Conservation (phyloP, 805 yeast species). For the Myxozyma udenii region DNA sequence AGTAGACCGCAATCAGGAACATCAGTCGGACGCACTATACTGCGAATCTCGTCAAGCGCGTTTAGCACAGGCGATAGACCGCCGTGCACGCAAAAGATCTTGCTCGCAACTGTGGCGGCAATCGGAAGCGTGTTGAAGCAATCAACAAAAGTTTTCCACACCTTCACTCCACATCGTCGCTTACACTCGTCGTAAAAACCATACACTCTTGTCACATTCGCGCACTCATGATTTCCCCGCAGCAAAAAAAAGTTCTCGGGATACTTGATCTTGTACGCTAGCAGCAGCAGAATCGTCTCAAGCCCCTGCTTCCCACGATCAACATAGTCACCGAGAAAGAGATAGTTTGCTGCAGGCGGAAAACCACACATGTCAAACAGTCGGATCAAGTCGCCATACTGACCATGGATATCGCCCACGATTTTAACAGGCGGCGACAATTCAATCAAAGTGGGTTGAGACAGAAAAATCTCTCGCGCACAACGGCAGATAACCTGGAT, state of each 20-base stretch:
- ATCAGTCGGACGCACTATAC: conserved; percentile 76
- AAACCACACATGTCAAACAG: conserved; percentile 94
- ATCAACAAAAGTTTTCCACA: conserved; percentile 92
- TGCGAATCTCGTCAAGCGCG: conserved; percentile 69
- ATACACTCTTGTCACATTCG: conserved; percentile 92
- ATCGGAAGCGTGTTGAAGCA: conserved; percentile 93
- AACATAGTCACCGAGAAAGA: conserved; percentile 94
- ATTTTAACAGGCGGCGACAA: conserved; percentile 81
- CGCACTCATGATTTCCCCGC: conserved; percentile 97
- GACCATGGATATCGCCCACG: conserved; percentile 96
- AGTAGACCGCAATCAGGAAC: conserved; percentile 80
- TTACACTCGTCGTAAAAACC: conserved; percentile 98
- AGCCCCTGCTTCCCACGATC: conserved; percentile 96
- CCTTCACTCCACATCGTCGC: conserved; percentile 83
- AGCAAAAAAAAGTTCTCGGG: conserved; percentile 93
- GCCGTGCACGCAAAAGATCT: conserved; percentile 88
- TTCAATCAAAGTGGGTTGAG: conserved; percentile 88
- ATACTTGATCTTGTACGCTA: conserved; percentile 92
- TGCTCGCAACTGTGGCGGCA: conserved; percentile 92
- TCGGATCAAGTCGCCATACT: conserved; percentile 85
- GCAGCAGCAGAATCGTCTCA: conserved; percentile 80
- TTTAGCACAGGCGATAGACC: conserved; percentile 74
- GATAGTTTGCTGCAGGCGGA: conserved; percentile 89
- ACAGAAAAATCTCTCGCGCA: conserved; percentile 83
- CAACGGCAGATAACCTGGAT: conserved; percentile 80